Base-by-base conservation (phyloP, 345 rosid species). In the Salix suchowensis region DNA sequence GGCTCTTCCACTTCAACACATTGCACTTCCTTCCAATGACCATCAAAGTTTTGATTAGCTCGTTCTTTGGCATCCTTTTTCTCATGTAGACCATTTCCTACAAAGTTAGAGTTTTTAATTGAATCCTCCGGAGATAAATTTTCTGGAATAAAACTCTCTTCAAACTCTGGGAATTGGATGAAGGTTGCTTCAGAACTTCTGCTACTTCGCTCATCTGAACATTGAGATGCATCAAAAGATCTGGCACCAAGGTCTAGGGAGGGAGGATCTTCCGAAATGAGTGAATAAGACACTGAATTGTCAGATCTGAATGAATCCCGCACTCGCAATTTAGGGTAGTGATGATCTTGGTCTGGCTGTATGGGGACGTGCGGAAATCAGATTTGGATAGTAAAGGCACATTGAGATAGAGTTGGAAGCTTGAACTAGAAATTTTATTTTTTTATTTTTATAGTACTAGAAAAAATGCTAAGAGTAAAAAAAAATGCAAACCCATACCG, bases 241-340 rank as follows among this genome's bases (percentile, higher is more conserved):
- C 87, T 68, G 64, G 68, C 50, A 68, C 84, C 73, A 62, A 72
- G 72, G 73, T 80, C 81, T 21, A 84, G 32, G 68, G 76, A 71
- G 8, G 46, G 83, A 42, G 85, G 86, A 71, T 83, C 88, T 52
- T 75, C 87, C 32, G 82, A 70, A 67, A 75, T 66, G 46, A 87
- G 85, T 73, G 85, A 80, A 67, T 78, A 76, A 61, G 88, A 82
- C 73, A 77, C 73, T 28, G 84, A 78, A 75, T 66, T 78, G 46
- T 83, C 90, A 71, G 85, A 86, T 73, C 84, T 91, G 89, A 90
- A 91, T 40, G 97, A 88, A 68, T 76, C 83, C 55, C 88, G 84
- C 81, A 96, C 86, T 34, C 89, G 87, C 78, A 92, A 78, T 80
- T 87, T 88, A 34, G 96, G 98, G 83, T 93, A 92, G 68, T 85